phyloP scores from a whole-genome alignment of 2,329 filamentous ascomycete species.

The Salinomyces thailandicus region DNA sequence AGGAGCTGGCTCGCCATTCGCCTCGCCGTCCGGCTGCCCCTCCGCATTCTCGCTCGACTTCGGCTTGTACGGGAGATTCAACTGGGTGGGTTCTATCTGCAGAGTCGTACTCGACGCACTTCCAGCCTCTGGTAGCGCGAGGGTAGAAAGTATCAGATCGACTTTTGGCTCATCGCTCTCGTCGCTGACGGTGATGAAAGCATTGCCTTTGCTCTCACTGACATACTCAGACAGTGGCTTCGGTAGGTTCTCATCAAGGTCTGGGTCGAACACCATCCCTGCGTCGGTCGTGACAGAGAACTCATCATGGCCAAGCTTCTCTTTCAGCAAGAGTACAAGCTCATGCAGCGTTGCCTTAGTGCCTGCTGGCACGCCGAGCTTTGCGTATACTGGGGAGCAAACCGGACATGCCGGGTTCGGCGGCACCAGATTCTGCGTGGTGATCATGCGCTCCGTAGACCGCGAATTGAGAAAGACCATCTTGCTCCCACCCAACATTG shows the following conservation, averaged over 20 bases:
- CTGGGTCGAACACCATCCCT: slow-evolving; percentile 77
- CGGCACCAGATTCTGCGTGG: slow-evolving; percentile 42
- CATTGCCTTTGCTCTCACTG: slow-evolving; percentile 50
- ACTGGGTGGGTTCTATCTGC: slow-evolving; percentile 7
- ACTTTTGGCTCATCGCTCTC: slow-evolving; percentile 70
- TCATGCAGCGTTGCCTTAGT: slow-evolving; percentile 65
- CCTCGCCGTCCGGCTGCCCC: slow-evolving; percentile 10
- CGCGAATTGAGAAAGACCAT: slow-evolving; percentile 74
- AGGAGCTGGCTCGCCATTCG: slow-evolving; percentile 1
- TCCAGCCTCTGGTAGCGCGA: neutral
- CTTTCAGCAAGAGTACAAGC: slow-evolving; percentile 64
- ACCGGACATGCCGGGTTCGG: slow-evolving; percentile 78
- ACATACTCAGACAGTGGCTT: slow-evolving; percentile 73
- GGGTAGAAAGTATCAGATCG: slow-evolving; percentile 57
- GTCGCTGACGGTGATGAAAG: slow-evolving; percentile 74
- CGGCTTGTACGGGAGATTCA: slow-evolving; percentile 10
- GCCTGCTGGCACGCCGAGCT: slow-evolving; percentile 26
- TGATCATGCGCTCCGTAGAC: slow-evolving; percentile 49
- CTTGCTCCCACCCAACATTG: slow-evolving; percentile 35
- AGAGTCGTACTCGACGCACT: neutral
- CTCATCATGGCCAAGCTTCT: slow-evolving; percentile 64
- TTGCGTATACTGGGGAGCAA: slow-evolving; percentile 41
- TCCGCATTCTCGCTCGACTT: slow-evolving; percentile 14
- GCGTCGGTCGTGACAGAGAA: slow-evolving; percentile 65
- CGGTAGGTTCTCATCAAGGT: slow-evolving; percentile 73